Base-by-base conservation (phyloP, 1,284 basidiomycete species). In the Marasmius oreades region DNA sequence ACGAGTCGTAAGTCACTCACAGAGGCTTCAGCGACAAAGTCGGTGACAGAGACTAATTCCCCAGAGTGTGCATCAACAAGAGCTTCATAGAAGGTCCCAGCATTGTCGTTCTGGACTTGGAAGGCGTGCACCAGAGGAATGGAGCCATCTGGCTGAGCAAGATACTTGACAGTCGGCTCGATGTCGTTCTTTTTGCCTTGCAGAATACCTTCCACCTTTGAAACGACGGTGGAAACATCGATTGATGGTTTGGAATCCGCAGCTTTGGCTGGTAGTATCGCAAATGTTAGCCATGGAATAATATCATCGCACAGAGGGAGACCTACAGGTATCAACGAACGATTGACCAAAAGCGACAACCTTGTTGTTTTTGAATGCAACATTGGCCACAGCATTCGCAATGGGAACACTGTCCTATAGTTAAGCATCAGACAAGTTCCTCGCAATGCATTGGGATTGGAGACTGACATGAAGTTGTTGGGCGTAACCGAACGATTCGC, bases 61-160 rank as follows among this genome's bases (percentile, higher is more conserved):
- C 80, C 80, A 26, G 74, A 70, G 60, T 79, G 75, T 16, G 81
- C 80, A 59, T 85, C 82, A 50, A 87, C 78, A 64, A 81, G 83
- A 0, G 81, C 84, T 69, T 85, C 80, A 63, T 78, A 78, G 82
- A 82, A 86, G 26, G 77, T 74, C 55, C 78, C 76, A 34, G 74
- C 70, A 59, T 68, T 69, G 18, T 77, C 75, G 57, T 80, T 81
- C 65, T 79, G 77, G 51, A 84, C 76, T 67, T 82, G 78, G 53
- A 80, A 66, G 51, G 82, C 79, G 59, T 82, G 72, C 3, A 69
- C 73, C 47, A 81, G 74, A 42, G 74, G 72, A 33, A 77, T 70
- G 5, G 77, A 74, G 44, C 77, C 77, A 59, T 80, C 77, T 16
- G 73, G 68, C 55, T 68, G 68, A 8, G 68, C 73, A 33, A 80